Base-by-base conservation (phyloP, 305 asterid genomes). In the Stenogyne calaminthoides region DNA sequence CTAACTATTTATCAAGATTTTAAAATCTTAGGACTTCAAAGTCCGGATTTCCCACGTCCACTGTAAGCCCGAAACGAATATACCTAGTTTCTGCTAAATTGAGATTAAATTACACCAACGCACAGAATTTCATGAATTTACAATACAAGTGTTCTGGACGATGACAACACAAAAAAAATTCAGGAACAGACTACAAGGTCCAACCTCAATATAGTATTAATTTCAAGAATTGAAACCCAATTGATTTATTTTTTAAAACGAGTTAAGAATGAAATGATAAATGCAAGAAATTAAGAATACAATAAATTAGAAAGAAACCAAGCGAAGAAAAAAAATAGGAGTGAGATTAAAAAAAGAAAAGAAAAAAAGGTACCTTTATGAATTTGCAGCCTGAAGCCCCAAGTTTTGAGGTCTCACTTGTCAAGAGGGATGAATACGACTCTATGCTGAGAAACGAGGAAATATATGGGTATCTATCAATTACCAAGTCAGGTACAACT, bases 351-450 rank as follows among this genome's bases (percentile, higher is more conserved):
- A 22, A 22, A 25, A 25, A 25, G 0, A 44, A 44, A 25, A 37
- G 16, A 15, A 63, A 77, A 36, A 34, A 44, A 44, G 27, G 68
- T 3, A 71, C 77, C 76, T 58, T 37, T 27, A 58, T 3, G 81
- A 47, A 64, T 44, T 64, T 32, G 52, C 34, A 71, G 46, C 36
- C 20, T 4, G 6, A 9, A 55, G 19, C 6, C 49, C 19, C 39
- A 19, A 71, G 51, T 0, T 32, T 29, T 32, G 3, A 54, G 71
- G 44, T 16, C 72, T 66, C 61, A 46, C 3, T 9, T n/a, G n/a
- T n/a, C n/a, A n/a, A n/a, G n/a, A n/a, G n/a, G n/a, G n/a, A n/a
- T n/a, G n/a, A n/a, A n/a, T n/a, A n/a, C n/a, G n/a, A n/a, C n/a
- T n/a, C n/a, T 58, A 4, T 14, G 54, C 37, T 11, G 57, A 5